phyloP scores from a whole-genome alignment of 2,329 filamentous ascomycete species.

The Alternaria angustiovoidea region DNA sequence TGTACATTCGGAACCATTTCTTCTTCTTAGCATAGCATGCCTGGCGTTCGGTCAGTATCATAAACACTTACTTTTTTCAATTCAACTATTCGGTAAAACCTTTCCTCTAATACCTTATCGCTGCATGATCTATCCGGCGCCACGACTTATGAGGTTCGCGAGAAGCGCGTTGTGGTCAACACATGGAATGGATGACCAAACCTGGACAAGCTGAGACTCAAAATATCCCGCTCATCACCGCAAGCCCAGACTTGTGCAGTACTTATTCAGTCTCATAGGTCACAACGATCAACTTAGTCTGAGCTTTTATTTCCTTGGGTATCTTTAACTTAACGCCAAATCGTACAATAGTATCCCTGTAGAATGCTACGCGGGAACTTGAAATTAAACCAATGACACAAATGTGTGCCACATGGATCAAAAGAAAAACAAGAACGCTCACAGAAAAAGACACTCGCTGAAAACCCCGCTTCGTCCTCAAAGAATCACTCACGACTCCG shows the following conservation, averaged over 20 bases:
- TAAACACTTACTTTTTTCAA: neutral
- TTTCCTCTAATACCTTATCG: neutral
- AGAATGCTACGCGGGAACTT: neutral
- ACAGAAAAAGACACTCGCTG: neutral
- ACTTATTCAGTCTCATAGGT: neutral
- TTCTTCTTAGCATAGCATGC: constrained; percentile 4
- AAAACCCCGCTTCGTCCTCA: fast-evolving
- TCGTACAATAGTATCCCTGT: neutral
- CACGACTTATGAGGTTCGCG: neutral
- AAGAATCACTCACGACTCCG: neutral
- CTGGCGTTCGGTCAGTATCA: constrained; percentile 8
- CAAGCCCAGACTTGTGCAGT: neutral
- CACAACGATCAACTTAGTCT: neutral
- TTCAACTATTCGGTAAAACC: neutral
- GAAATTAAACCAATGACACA: neutral
- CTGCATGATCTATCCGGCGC: too few relatives aligned
- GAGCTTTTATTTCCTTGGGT: neutral
- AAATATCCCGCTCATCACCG: too few relatives aligned
- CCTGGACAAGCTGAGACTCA: neutral
- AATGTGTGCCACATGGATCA: neutral
- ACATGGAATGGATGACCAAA: neutral
- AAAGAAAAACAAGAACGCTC: neutral
- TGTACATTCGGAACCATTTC: neutral
- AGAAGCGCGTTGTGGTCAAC: neutral
- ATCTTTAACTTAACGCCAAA: neutral